Evolutionary conservation across 106 monocot genomes (phyloP).

Genomic region (Dactylorhiza incarnata): DNA sequence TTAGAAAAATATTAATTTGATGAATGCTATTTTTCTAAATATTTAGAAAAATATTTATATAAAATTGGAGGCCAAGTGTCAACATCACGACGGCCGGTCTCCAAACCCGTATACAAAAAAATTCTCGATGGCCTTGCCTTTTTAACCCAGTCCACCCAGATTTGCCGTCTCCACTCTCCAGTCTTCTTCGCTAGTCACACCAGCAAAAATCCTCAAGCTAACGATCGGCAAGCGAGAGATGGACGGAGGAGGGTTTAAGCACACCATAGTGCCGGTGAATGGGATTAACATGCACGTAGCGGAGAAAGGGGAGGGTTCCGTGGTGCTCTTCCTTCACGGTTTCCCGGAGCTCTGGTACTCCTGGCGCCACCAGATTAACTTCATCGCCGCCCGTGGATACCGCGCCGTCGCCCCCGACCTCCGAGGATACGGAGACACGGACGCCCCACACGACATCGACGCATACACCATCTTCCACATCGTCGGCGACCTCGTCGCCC

Average conservation of each 20-base stretch:
- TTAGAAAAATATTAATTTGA: no score
- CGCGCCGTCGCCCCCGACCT: slow-evolving; percentile 46
- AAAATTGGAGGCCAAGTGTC: no score
- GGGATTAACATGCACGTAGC: slow-evolving; percentile 51
- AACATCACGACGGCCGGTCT: no score
- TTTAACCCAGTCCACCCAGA: no score
- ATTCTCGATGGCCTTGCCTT: no score
- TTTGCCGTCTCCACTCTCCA: no score
- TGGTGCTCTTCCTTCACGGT: slow-evolving; percentile 46
- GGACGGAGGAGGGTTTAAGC: slow-evolving; percentile 14
- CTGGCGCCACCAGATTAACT: slow-evolving; percentile 51
- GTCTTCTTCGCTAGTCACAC: no score
- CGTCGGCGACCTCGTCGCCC: slow-evolving; percentile 43
- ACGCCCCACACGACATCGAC: slow-evolving; percentile 12
- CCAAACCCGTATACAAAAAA: no score
- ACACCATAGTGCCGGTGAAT: slow-evolving; percentile 29
- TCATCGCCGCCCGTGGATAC: slow-evolving; percentile 33
- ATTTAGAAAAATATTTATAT: no score
- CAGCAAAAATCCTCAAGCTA: neutral
- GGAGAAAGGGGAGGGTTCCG: slow-evolving; percentile 41
- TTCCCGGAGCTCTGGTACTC: slow-evolving; percentile 14
- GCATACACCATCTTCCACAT: slow-evolving; percentile 33
- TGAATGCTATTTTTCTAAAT: no score
- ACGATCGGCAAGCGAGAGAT: neutral
- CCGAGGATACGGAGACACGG: slow-evolving; percentile 46